phyloP scores from a whole-genome alignment of 345 rosid species.

The Carallia pectinifolia region DNA sequence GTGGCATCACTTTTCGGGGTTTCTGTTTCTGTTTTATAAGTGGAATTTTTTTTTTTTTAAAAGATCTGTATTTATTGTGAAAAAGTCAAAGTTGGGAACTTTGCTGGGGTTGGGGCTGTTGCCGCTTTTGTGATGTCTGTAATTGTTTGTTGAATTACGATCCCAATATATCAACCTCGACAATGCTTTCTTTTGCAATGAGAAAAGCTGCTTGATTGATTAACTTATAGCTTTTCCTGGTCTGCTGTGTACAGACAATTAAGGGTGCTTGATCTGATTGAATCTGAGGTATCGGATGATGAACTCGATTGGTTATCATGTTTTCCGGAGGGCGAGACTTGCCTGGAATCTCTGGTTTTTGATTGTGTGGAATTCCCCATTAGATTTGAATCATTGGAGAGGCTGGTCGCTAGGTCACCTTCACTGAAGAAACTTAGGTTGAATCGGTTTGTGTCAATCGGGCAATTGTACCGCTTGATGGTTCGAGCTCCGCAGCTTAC shows the following conservation, averaged over 20 bases:
- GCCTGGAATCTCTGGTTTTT: conserved; percentile 64
- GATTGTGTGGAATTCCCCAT: conserved; percentile 63
- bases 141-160: not conserved
- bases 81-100: not conserved
- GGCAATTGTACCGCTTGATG: conserved; percentile 51
- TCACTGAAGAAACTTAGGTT: conserved; percentile 61
- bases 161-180: not conserved
- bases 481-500: conserved; percentile 68
- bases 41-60: not conserved
- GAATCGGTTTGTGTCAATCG: conserved; percentile 61
- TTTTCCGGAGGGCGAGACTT: conserved; percentile 60
- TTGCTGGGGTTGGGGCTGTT: not conserved
- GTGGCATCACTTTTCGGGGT: not conserved
- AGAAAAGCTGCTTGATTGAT: conserved; percentile 6
- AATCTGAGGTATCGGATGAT: conserved; percentile 63
- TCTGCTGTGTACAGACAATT: conserved; percentile 49
- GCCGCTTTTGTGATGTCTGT: too few species aligned
- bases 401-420: conserved; percentile 65
- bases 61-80: not conserved
- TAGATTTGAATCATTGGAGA: conserved; percentile 67
- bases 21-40: not conserved
- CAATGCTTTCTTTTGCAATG: not conserved
- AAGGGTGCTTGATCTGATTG: conserved; percentile 72
- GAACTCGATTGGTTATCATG: conserved; percentile 77
- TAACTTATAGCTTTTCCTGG: conserved; percentile 6